Evolutionary conservation across 768 basidiomycete species (phyloP).

Genomic region (Lactarius quietus): DNA sequence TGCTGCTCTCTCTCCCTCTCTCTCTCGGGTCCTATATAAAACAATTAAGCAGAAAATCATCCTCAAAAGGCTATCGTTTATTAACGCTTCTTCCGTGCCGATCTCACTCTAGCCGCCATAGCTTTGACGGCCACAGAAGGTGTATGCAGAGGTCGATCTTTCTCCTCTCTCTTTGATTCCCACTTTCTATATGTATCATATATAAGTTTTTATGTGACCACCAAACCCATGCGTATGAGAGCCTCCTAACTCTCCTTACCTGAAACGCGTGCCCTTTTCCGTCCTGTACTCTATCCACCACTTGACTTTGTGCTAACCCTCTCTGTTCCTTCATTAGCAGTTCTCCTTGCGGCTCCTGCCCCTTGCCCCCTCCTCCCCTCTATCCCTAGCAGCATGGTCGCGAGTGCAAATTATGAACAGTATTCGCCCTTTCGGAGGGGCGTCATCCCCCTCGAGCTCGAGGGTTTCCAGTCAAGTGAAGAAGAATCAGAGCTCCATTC

Average conservation of each 20-base stretch:
- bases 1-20: neutral
- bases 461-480: conserved; percentile 68
- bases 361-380: conserved; percentile 27
- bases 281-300: conserved; percentile 31
- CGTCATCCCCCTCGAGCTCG: conserved; percentile 47
- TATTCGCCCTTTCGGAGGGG: conserved; percentile 52
- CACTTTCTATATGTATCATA: conserved; percentile 5
- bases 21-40: neutral
- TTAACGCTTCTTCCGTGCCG: neutral
- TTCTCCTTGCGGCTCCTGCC: conserved; percentile 29
- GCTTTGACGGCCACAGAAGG: conserved; percentile 1
- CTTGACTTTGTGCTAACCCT: conserved; percentile 33
- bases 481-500: conserved; percentile 75
- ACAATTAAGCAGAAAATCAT: neutral
- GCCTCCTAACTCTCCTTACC: conserved; percentile 9
- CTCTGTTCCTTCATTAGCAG: conserved; percentile 28
- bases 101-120: neutral
- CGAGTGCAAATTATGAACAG: conserved; percentile 49
- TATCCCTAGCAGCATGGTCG: conserved; percentile 47
- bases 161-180: neutral
- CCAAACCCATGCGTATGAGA: conserved; percentile 19
- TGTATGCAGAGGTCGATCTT: conserved; percentile 10
- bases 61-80: neutral
- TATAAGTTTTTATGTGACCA: conserved; percentile 14
- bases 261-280: conserved; percentile 24